Base-by-base conservation (phyloP, 805 yeast species). In the Saturnispora zaruensis region DNA sequence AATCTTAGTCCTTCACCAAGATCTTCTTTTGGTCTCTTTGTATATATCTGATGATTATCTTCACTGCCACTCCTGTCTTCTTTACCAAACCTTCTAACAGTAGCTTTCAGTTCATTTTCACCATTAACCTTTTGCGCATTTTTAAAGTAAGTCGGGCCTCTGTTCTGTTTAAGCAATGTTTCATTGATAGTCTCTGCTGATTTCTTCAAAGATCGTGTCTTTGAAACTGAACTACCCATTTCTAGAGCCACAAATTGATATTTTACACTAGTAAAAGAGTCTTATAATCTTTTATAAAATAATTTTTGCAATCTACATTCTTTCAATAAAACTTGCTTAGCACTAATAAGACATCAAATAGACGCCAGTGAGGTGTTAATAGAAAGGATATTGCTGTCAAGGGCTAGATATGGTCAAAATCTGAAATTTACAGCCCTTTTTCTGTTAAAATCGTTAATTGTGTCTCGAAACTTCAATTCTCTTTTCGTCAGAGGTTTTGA, bases 141-240 rank as follows among this genome's bases (percentile, higher is more conserved):
- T 21, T 58, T 53, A 41, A 56, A 45, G 14, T 41, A 44, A 21
- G 41, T 50, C 11, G 51, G 49, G 8, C 53, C 51, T 32, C 38
- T 46, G 14, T 24, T 38, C 16, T 26, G 48, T 33, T 49, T 38
- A 11, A 36, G 6, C 48, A 49, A 45, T 23, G 50, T 36, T 30
- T 32, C 32, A 28, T 26, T 38, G 32, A 38, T 13, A 16, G 38
- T 26, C 16, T 48, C 46, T 8, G 42, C 43, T 14, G 40, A 41
- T 43, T 50, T 52, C 41, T 45, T 49, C 14, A 57, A 45, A 5
- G 51, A 50, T 38, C 64, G 52, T 7, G 55, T 50, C 43, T 59
- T 61, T 1, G 66, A 61, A 5, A 59, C 50, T 5, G 59, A 45
- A 28, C 54, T 58, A 7, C 65, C 66, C 66, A 62, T 62, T 14